Conservation (phyloP, 2,329 filamentous ascomycete genomes). For the Pseudopithomyces chartarum region DNA sequence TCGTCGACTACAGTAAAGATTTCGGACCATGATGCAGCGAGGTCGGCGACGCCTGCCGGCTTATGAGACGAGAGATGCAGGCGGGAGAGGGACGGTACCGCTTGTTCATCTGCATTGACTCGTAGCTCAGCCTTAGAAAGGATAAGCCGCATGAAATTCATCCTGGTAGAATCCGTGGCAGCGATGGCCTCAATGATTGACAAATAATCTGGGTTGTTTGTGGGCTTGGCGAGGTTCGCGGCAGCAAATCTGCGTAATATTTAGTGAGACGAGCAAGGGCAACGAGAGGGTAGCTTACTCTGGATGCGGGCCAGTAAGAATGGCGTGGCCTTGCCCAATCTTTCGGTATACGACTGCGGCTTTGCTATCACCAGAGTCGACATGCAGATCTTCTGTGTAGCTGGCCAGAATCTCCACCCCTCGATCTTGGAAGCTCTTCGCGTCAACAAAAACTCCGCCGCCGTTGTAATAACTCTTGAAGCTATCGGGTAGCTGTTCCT, state of each 20-base stretch:
- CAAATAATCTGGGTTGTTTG: constrained; percentile 70
- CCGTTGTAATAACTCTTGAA: constrained; percentile 91
- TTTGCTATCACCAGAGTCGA: constrained; percentile 73
- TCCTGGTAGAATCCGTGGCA: constrained; percentile 71
- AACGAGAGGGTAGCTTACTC: constrained; percentile 64
- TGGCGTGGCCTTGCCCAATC: constrained; percentile 76
- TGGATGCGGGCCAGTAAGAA: constrained; percentile 88
- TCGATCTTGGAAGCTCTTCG: constrained; percentile 62
- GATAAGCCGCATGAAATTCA: constrained; percentile 78
- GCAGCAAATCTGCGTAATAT: constrained; percentile 72
- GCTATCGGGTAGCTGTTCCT: constrained; percentile 59
- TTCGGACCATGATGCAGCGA: constrained; percentile 70
- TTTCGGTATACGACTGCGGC: constrained; percentile 85
- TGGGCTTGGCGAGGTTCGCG: constrained; percentile 72
- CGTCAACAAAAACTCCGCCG: constrained; percentile 89
- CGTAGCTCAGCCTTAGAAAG: constrained; percentile 81
- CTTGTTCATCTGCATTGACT: constrained; percentile 70
- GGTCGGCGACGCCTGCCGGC: constrained; percentile 66
- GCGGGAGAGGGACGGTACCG: constrained; percentile 78
- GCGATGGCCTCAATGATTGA: constrained; percentile 70
- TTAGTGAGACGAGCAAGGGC: constrained; percentile 9
- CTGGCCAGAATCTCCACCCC: constrained; percentile 82
- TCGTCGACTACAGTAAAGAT: constrained; percentile 68
- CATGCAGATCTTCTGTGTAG: constrained; percentile 74
- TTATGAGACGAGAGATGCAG: constrained; percentile 79